A percentile compares a stretch with the other conserved stretches of the same genome.
Conservation (phyloP, 495 filamentous ascomycete genomes). For the Penicillium antarcticum region DNA sequence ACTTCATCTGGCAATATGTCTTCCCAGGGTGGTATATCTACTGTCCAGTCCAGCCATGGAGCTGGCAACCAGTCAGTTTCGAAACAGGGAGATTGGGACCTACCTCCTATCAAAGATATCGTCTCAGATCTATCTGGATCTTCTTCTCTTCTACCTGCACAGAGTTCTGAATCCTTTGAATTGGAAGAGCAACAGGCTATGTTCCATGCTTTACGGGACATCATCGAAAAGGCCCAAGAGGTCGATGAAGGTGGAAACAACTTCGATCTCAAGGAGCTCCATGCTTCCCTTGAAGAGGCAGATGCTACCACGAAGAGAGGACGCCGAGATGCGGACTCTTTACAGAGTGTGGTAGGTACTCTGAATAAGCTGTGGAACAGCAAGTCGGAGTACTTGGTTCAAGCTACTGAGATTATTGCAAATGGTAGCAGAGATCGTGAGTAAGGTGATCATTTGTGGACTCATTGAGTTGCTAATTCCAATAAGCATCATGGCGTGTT, state of each 20-base stretch:
- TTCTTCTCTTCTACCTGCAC: slow-evolving; percentile 14
- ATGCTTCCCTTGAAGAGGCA: slow-evolving; percentile 26
- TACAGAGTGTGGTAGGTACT: slow-evolving; percentile 24
- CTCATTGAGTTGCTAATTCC: slow-evolving; percentile 13
- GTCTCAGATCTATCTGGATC: slow-evolving; percentile 20
- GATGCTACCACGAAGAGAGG: slow-evolving; percentile 20
- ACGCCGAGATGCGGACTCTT: slow-evolving; percentile 14
- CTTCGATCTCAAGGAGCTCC: slow-evolving; percentile 22
- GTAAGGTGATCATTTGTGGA: slow-evolving; percentile 17
- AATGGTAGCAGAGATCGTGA: slow-evolving; percentile 67
- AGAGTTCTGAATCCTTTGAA: slow-evolving; percentile 7
- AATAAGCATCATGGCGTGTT: slow-evolving; percentile 56
- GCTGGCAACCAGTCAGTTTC: not conserved
- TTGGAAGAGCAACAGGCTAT: slow-evolving; percentile 26
- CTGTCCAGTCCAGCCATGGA: slow-evolving; percentile 1
- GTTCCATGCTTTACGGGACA: slow-evolving; percentile 22
- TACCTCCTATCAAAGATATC: slow-evolving; percentile 24
- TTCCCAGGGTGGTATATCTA: slow-evolving; percentile 17
- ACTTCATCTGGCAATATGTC: slow-evolving; percentile 10
- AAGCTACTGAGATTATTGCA: slow-evolving; percentile 57
- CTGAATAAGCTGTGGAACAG: slow-evolving; percentile 36
- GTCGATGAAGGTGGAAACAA: slow-evolving; percentile 12
- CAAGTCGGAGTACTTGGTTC: slow-evolving; percentile 40
- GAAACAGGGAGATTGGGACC: slow-evolving; percentile 12
- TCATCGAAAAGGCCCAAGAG: slow-evolving; percentile 20